Conservation (phyloP, 75 land plant species). For the Picea sitchensis region DNA sequence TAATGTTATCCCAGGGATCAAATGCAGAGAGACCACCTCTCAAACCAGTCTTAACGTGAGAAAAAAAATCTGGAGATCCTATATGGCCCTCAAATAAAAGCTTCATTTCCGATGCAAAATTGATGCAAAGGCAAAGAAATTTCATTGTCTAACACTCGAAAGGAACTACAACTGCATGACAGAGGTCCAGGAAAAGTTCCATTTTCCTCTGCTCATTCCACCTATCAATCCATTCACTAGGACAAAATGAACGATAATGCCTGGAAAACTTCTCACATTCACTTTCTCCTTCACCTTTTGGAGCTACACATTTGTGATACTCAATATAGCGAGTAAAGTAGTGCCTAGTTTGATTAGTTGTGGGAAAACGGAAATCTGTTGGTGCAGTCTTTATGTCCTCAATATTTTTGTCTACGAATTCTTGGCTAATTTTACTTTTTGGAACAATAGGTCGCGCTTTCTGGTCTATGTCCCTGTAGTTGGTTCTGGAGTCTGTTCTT, state of each 20-base stretch:
- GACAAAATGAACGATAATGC: constrained; percentile 80
- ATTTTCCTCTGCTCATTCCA: constrained; percentile 77
- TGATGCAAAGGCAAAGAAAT: neutral
- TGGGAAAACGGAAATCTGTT: constrained; percentile 64
- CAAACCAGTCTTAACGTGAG: no score
- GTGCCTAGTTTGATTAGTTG: constrained; percentile 73
- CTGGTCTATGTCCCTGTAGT: no score
- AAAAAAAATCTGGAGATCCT: neutral
- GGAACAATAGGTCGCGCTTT: no score
- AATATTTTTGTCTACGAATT: no score
- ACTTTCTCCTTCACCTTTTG: constrained; percentile 73
- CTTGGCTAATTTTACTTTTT: no score
- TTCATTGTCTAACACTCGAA: neutral
- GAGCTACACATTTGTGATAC: constrained; percentile 62
- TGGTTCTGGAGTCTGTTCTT: no score
- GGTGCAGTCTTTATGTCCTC: constrained; percentile 64
- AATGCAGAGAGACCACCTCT: neutral
- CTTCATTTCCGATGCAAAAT: neutral
- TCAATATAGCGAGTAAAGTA: constrained; percentile 79
- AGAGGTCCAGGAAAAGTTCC: constrained; percentile 68
- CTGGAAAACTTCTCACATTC: constrained; percentile 84
- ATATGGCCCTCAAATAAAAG: neutral
- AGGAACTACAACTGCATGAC: constrained; percentile 9
- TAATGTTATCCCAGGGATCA: neutral
- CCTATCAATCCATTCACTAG: constrained; percentile 75